These are phyloP conservation scores for Aspergillus amoenus DNA, from an alignment of 2,329 filamentous ascomycete species.

Conservation along the genomic window DNA sequence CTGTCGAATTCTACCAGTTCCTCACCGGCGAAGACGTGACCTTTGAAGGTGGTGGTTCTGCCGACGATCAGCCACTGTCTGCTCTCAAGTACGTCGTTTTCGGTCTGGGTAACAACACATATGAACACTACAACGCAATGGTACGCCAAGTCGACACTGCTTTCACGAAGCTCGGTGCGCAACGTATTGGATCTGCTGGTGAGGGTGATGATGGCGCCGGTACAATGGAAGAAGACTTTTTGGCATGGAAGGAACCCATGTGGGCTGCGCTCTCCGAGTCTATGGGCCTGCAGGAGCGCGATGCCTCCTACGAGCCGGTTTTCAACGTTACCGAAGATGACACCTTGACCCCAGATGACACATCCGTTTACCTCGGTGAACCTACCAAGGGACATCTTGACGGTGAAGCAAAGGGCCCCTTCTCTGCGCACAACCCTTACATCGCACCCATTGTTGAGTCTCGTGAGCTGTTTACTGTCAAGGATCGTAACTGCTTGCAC, in stretches of 20 bases:
- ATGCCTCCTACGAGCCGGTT: constrained; percentile 91
- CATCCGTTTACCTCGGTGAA: constrained; percentile 89
- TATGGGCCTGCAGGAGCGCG: constrained; percentile 90
- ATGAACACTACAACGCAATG: constrained; percentile 99
- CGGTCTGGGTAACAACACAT: constrained; percentile 97
- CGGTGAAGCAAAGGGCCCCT: constrained; percentile 78
- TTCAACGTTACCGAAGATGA: constrained; percentile 79
- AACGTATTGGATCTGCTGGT: constrained; percentile 81
- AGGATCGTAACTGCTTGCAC: constrained; percentile 92
- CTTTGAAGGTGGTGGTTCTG: constrained; percentile 68
- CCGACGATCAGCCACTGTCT: constrained; percentile 68
- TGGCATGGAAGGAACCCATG: constrained; percentile 99
- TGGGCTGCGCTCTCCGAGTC: constrained; percentile 80
- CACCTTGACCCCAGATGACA: constrained; percentile 69
- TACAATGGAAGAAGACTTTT: constrained; percentile 99
- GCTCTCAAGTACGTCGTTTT: constrained; percentile 94
- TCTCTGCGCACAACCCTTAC: constrained; percentile 94
- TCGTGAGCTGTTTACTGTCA: constrained; percentile 83
- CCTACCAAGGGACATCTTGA: constrained; percentile 95
- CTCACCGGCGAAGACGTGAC: constrained; percentile 75
- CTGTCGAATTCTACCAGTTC: constrained; percentile 98
- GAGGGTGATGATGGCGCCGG: constrained; percentile 97
- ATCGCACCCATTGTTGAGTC: constrained; percentile 92
- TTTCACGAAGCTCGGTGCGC: constrained; percentile 77
- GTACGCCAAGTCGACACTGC: constrained; percentile 85